Evolutionary conservation across 495 filamentous ascomycete genomes (phyloP), one percentile per base, ranked within the genome.

Genomic region (Penicillium coprophilum): DNA sequence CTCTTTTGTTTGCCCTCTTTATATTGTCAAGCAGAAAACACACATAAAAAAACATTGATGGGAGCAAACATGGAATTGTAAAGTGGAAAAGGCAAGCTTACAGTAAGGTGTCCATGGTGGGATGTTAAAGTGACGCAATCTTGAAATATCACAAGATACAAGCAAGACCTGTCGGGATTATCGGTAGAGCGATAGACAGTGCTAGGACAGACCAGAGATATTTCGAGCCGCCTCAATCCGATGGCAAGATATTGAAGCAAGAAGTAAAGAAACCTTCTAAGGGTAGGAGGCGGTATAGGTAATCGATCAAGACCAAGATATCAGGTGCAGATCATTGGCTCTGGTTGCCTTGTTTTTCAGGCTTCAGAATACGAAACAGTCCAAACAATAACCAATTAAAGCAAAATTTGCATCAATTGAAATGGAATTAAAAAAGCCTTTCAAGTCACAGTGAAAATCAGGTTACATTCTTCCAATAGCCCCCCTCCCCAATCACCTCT

Each of bases 41-140:
- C 23, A 32, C 20, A 19, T 17, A 7, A 21, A 8, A 15, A 9
- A 17, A 15, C 13, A 6, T 20, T 36, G 28, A 46, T 23, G 9
- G 21, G 36, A 32, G 23, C 55, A 8, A 12, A 23, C 11, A 38
- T 34, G 46, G 19, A 9, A 5, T 24, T 20, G 6, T 17, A 19
- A 19, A 8, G 24, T n/a, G 45, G 27, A 31, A 30, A 27, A 17
- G 56, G 56, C 38, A 36, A 56, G 49, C 89, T 80, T 82, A 92
- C 89, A 91, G 77, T 68, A 92, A 74, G 17, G 88, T 93, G 69
- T 93, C 88, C 89, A 93, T 92, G 46, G 46, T 64, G 67, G 50
- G 57, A 50, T 47, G 31, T 15, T 13, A 36, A 31, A 47, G 47
- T 54, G 52, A 38, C 41, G 52, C 13, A 54, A 38, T 28, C 15